Conservation (phyloP, 164 flowering plant genomes). For the Pachysandra terminalis region DNA sequence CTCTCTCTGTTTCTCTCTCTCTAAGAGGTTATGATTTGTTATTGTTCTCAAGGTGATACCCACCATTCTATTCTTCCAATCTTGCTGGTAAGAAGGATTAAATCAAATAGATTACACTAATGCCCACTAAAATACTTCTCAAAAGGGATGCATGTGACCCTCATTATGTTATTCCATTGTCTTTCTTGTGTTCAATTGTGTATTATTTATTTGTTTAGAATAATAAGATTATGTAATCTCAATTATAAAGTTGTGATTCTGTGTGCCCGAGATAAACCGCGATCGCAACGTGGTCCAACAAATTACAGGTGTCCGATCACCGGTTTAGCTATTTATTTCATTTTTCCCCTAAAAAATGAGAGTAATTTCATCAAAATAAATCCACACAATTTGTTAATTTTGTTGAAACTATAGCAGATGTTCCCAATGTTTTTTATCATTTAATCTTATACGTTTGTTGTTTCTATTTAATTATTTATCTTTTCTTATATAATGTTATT, state of each 20-base stretch:
- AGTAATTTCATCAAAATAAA: too few species aligned
- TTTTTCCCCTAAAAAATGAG: too few species aligned
- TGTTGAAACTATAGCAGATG: too few species aligned
- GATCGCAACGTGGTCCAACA: too few species aligned
- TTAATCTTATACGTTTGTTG: too few species aligned
- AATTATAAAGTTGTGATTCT: conserved; percentile 9
- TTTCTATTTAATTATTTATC: too few species aligned
- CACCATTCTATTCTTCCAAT: conserved; percentile 6
- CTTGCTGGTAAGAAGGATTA: conserved; percentile 6
- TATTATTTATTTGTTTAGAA: conserved; percentile 2
- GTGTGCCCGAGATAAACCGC: background rate
- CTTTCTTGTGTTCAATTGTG: conserved; percentile 25
- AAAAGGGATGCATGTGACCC: conserved; percentile 30
- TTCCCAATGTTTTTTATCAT: too few species aligned
- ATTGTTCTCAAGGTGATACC: conserved; percentile 4
- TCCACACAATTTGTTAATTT: too few species aligned
- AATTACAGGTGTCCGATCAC: too few species aligned
- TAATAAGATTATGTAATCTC: conserved; percentile 11
- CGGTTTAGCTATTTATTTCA: too few species aligned
- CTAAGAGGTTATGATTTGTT: conserved; percentile 4
- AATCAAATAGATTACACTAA: conserved; percentile 24
- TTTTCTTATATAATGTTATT: too few species aligned
- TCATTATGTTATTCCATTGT: conserved; percentile 38
- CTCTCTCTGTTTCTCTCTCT: conserved; percentile 12
- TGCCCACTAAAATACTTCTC: conserved; percentile 9